phyloP scores from a whole-genome alignment of 352 stramenopile genomes.

The Plasmopara viticola region DNA sequence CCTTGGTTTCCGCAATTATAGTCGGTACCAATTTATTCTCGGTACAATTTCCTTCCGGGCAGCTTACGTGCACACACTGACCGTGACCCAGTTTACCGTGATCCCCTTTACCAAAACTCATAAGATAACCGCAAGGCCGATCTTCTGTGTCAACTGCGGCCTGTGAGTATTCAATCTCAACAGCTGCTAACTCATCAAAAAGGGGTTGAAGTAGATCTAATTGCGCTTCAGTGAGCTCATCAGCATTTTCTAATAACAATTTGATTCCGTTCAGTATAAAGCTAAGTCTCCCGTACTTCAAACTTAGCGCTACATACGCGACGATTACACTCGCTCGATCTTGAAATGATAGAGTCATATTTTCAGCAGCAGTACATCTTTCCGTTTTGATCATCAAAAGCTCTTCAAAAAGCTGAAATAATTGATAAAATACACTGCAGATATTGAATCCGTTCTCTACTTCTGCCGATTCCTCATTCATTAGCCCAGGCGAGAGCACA shows the following conservation, averaged over 20 bases:
- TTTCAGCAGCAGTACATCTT: neutral
- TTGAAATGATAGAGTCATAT: slow-evolving; percentile 6
- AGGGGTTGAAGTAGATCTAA: slow-evolving; percentile 31
- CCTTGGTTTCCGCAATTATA: slow-evolving; percentile 46
- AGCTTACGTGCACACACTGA: slow-evolving; percentile 55
- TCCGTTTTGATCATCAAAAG: slow-evolving; percentile 19
- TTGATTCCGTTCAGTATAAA: slow-evolving; percentile 42
- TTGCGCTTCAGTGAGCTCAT: slow-evolving; percentile 8
- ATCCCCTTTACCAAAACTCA: slow-evolving; percentile 82
- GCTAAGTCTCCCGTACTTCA: slow-evolving; percentile 60
- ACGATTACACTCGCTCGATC: slow-evolving; percentile 35
- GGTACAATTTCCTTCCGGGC: slow-evolving; percentile 69
- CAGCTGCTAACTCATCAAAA: slow-evolving; percentile 33
- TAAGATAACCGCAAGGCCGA: slow-evolving; percentile 36
- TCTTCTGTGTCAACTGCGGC: slow-evolving; percentile 26
- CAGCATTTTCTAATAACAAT: slow-evolving; percentile 27
- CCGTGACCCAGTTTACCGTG: slow-evolving; percentile 80
- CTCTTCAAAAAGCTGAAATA: slow-evolving; percentile 40
- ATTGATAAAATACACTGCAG: slow-evolving; percentile 48
- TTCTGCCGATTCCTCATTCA: slow-evolving; percentile 5
- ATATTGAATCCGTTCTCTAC: slow-evolving; percentile 5
- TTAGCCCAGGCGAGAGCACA: slow-evolving; percentile 45
- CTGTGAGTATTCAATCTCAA: slow-evolving; percentile 21
- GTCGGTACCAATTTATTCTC: slow-evolving; percentile 76
- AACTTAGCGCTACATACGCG: slow-evolving; percentile 52